phyloP scores from a whole-genome alignment of 192 early-diverging fungal genomes.

The Backusella macrospora region DNA sequence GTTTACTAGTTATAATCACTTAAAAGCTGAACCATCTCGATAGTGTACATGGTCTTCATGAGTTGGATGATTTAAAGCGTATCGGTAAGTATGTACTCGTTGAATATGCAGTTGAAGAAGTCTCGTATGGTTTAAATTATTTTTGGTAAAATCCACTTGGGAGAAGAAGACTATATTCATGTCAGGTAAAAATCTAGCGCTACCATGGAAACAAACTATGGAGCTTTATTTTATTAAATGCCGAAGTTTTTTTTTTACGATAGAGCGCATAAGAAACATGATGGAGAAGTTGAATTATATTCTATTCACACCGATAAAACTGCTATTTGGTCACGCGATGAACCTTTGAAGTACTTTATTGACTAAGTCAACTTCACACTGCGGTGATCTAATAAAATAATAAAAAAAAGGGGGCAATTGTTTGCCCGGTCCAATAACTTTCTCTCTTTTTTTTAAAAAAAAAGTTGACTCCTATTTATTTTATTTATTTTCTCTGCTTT shows the following conservation, averaged over 20 bases:
- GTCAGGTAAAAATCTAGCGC: constrained; percentile 41
- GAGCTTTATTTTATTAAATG: not conserved
- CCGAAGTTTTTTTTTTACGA: not conserved
- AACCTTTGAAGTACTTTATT: constrained; percentile 54
- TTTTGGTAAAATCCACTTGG: constrained; percentile 61
- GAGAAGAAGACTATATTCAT: constrained; percentile 54
- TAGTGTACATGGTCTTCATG: constrained; percentile 49
- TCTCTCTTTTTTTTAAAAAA: not conserved
- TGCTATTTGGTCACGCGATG: constrained; percentile 54
- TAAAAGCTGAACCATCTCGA: constrained; percentile 43
- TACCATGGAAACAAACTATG: not conserved
- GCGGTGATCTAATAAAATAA: constrained; percentile 12
- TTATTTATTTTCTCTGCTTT: not conserved
- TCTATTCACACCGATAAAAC: constrained; percentile 51
- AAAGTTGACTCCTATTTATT: not conserved
- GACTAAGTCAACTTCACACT: constrained; percentile 36
- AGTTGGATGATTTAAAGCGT: constrained; percentile 52
- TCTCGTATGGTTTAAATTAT: constrained; percentile 57
- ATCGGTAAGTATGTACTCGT: constrained; percentile 48
- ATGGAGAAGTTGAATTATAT: constrained; percentile 49
- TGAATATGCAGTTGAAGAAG: constrained; percentile 54
- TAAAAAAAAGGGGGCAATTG: not conserved
- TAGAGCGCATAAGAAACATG: constrained; percentile 48
- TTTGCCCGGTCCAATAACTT: constrained; percentile 2
- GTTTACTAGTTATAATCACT: not conserved